These are phyloP conservation scores for Thielaviopsis populi DNA, from an alignment of 2,329 filamentous ascomycete genomes.

Conservation along the genomic window DNA sequence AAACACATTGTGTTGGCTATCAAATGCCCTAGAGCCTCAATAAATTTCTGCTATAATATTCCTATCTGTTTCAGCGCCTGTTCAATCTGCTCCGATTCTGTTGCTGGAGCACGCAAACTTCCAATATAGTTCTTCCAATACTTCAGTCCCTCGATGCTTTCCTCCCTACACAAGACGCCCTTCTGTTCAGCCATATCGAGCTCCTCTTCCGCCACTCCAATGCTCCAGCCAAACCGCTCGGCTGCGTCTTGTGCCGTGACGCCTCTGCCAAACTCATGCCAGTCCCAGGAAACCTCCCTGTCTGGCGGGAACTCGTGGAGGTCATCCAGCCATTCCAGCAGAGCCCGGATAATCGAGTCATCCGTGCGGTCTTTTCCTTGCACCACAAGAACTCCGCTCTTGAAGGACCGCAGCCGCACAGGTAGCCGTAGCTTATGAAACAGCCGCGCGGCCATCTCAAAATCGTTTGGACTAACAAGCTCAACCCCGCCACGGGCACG, in stretches of 20 bases:
- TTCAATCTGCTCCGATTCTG: slow-evolving; percentile 30
- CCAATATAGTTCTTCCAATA: slow-evolving; percentile 79
- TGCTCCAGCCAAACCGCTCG: slow-evolving; percentile 87
- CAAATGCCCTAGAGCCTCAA: not conserved
- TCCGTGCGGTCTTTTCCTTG: slow-evolving; percentile 80
- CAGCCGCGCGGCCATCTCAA: slow-evolving; percentile 72
- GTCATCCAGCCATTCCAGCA: slow-evolving; percentile 64
- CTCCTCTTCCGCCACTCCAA: slow-evolving; percentile 89
- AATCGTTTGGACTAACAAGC: slow-evolving; percentile 79
- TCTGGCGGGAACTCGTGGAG: slow-evolving; percentile 51
- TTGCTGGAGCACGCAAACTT: slow-evolving; percentile 24
- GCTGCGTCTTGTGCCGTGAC: slow-evolving; percentile 83
- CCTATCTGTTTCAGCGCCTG: slow-evolving; percentile 32
- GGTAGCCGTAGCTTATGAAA: slow-evolving; percentile 84
- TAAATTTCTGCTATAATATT: slow-evolving; percentile 25
- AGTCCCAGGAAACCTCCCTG: slow-evolving; percentile 57
- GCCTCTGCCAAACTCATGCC: slow-evolving; percentile 62
- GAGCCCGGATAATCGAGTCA: slow-evolving; percentile 65
- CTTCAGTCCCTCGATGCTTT: slow-evolving; percentile 74
- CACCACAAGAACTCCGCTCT: slow-evolving; percentile 85
- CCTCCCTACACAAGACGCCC: slow-evolving; percentile 76
- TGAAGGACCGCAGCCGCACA: slow-evolving; percentile 74
- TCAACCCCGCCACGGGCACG: slow-evolving; percentile 84
- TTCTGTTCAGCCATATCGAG: slow-evolving; percentile 93
- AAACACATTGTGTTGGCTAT: not conserved